These are phyloP conservation scores for Erodium texanum DNA, from an alignment of 441 rosid genomes.

Conservation along the genomic window DNA sequence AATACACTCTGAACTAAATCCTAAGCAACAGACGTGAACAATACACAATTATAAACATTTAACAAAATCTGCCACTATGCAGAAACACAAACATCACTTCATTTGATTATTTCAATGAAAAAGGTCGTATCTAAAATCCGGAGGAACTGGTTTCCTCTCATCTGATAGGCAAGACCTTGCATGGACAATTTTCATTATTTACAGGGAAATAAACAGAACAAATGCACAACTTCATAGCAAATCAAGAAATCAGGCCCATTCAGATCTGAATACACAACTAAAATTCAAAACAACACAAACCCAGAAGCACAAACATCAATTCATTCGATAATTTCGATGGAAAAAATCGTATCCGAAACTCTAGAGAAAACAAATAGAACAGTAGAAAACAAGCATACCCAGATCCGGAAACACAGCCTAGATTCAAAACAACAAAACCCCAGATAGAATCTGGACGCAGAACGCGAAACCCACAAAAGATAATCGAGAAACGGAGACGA, in stretches of 20 bases:
- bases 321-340: not conserved
- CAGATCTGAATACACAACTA: too few species aligned
- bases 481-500: not conserved
- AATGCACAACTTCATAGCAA: too few species aligned
- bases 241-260: too few species aligned
- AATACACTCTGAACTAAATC: not conserved
- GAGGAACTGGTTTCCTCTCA: not conserved
- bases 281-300: not conserved
- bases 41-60: not conserved
- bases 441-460: too few species aligned
- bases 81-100: not conserved
- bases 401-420: not conserved
- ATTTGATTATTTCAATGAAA: not conserved
- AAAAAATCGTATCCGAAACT: not conserved
- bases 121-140: not conserved
- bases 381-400: not conserved
- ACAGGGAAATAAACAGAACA: too few species aligned
- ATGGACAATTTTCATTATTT: too few species aligned
- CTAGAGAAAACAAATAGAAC: not conserved
- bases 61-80: not conserved
- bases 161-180: not conserved
- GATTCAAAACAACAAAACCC: too few species aligned
- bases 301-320: not conserved
- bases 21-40: not conserved
- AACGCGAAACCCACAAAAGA: too few species aligned